These are phyloP conservation scores for Boletus rufocinnamomeus DNA, from an alignment of 768 basidiomycete genomes.

Conservation along the genomic window DNA sequence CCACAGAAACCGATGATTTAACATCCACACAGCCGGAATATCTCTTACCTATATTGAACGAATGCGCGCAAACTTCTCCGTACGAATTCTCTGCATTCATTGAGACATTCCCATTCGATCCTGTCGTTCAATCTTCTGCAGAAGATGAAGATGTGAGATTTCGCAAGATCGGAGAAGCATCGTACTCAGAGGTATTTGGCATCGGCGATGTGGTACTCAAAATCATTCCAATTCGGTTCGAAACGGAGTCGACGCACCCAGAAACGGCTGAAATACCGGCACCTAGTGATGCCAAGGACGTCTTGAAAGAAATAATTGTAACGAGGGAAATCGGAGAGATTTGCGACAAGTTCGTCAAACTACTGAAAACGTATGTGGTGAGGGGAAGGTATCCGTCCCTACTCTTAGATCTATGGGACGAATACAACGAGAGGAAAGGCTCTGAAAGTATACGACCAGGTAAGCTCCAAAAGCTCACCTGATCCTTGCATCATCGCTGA, in stretches of 20 bases:
- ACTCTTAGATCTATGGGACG: conserved; percentile 86
- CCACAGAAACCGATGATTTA: conserved; percentile 50
- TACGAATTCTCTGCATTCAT: conserved; percentile 85
- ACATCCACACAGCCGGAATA: conserved; percentile 49
- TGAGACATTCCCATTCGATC: conserved; percentile 74
- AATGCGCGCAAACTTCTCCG: conserved; percentile 68
- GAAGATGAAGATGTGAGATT: conserved; percentile 45
- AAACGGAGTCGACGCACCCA: conserved; percentile 32
- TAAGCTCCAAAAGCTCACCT: conserved; percentile 36
- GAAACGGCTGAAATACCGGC: conserved; percentile 58
- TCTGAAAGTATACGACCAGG: conserved; percentile 87
- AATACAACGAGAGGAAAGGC: conserved; percentile 70
- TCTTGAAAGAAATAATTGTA: conserved; percentile 79
- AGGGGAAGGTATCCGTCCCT: conserved; percentile 79
- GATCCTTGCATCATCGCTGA: conserved; percentile 6
- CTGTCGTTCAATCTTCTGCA: conserved; percentile 49
- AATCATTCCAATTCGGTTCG: conserved; percentile 74
- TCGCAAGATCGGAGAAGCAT: conserved; percentile 93
- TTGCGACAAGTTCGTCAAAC: conserved; percentile 75
- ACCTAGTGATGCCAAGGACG: conserved; percentile 71
- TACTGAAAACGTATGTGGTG: conserved; percentile 84
- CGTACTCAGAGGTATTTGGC: conserved; percentile 94
- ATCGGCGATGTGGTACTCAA: conserved; percentile 90
- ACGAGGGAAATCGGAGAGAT: conserved; percentile 76
- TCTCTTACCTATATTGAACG: conserved; percentile 63